phyloP scores from a whole-genome alignment of 495 filamentous ascomycete genomes.

The Daldinia childiae region DNA sequence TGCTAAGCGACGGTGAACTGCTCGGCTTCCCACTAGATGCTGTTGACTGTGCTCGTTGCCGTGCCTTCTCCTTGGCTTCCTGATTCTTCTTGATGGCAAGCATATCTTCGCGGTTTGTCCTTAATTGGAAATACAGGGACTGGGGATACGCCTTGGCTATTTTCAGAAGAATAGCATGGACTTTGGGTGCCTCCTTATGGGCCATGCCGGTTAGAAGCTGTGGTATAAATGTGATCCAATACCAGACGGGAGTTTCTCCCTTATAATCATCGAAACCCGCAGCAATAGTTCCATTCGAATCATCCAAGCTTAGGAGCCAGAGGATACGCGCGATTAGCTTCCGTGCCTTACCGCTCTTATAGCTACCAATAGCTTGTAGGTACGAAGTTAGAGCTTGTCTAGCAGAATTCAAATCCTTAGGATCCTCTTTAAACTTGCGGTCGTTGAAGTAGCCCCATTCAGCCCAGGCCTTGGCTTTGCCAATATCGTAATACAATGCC shows the following conservation, averaged over 20 bases:
- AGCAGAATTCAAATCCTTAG: conserved; percentile 78
- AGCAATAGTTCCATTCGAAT: conserved; percentile 80
- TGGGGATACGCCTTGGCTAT: conserved; percentile 96
- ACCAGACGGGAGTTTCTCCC: conserved; percentile 96
- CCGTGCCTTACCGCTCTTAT: conserved; percentile 95
- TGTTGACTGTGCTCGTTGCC: conserved; percentile 54
- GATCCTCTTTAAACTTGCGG: conserved; percentile 88
- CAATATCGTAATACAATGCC: conserved; percentile 93
- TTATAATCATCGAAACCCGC: conserved; percentile 91
- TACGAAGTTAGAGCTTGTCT: conserved; percentile 95
- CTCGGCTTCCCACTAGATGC: conserved; percentile 50
- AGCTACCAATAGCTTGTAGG: conserved; percentile 92
- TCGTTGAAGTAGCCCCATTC: conserved; percentile 99
- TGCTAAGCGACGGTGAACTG: conserved; percentile 51
- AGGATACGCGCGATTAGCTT: conserved; percentile 94
- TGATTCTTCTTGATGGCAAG: conserved; percentile 86
- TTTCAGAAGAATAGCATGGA: conserved; percentile 83
- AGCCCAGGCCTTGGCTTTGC: conserved; percentile 96
- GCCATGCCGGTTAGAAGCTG: conserved; percentile 90
- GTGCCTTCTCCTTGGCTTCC: conserved; percentile 78
- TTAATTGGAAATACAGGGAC: conserved; percentile 90
- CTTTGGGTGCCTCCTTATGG: conserved; percentile 87
- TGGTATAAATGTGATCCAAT: conserved; percentile 99
- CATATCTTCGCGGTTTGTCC: conserved; percentile 96
- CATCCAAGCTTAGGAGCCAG: conserved; percentile 95